phyloP scores from a whole-genome alignment of 495 filamentous ascomycete genomes.

The Amorphotheca resinae region DNA sequence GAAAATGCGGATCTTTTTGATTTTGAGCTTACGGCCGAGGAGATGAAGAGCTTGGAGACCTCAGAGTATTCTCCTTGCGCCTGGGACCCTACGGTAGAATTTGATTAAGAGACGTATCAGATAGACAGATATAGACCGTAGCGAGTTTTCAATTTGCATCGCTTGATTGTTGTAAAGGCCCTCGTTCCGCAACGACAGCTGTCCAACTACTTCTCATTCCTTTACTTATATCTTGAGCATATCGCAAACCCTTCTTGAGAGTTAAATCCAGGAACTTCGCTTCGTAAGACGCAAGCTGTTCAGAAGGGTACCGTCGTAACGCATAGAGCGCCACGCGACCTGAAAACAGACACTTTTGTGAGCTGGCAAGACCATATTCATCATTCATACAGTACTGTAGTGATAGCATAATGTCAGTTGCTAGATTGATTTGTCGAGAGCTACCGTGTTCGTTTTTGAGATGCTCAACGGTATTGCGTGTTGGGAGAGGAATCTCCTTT shows the following conservation, averaged over 20 bases:
- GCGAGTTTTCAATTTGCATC: not conserved
- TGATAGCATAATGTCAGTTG: not conserved
- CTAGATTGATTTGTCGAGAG: not conserved
- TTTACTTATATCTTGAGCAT: not conserved
- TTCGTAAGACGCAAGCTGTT: not conserved
- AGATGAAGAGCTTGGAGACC: slow-evolving; percentile 41
- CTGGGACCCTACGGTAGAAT: slow-evolving; percentile 57
- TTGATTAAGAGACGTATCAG: slow-evolving; percentile 7
- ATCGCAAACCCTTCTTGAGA: not conserved
- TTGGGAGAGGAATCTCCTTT: not conserved
- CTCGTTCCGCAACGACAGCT: not conserved
- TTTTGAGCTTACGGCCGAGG: slow-evolving; percentile 59
- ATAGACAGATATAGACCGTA: not conserved
- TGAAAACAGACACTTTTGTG: not conserved
- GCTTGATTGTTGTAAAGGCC: not conserved
- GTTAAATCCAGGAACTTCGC: not conserved
- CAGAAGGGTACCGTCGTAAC: not conserved
- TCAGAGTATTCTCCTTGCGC: slow-evolving; percentile 49
- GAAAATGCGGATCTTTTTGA: slow-evolving; percentile 72
- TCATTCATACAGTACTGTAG: not conserved
- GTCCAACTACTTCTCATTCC: not conserved
- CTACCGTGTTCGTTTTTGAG: not conserved
- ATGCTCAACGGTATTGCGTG: not conserved
- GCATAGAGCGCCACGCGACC: not conserved
- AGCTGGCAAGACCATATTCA: not conserved